These are phyloP conservation scores for Septoria petroselini DNA, from an alignment of 2,329 filamentous ascomycete genomes.

Conservation along the genomic window DNA sequence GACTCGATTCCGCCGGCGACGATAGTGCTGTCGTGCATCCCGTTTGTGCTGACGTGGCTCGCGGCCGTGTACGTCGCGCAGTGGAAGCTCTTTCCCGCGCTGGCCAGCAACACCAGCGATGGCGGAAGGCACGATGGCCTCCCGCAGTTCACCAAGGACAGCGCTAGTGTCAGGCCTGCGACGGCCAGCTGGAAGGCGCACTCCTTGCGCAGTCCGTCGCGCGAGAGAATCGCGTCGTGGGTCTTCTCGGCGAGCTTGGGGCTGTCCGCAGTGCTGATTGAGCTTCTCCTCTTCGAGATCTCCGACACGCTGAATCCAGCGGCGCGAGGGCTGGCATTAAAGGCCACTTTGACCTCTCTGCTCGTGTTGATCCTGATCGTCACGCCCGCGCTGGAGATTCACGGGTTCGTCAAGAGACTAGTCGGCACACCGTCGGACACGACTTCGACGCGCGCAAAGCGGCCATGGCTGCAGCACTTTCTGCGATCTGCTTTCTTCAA, in stretches of 20 bases:
- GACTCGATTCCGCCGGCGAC: conserved; percentile 48
- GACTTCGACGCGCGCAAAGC: conserved; percentile 55
- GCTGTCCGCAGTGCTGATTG: conserved; percentile 71
- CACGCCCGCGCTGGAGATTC: conserved; percentile 76
- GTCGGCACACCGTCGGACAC: conserved; percentile 61
- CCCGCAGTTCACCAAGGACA: conserved; percentile 54
- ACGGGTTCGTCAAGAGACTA: conserved; percentile 51
- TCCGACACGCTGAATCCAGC: conserved; percentile 67
- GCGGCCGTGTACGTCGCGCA: conserved; percentile 61
- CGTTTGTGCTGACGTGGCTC: conserved; percentile 69
- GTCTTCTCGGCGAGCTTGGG: conserved; percentile 76
- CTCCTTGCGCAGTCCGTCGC: conserved; percentile 28
- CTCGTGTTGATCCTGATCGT: conserved; percentile 69
- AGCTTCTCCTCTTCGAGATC: conserved; percentile 81
- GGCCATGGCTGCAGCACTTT: conserved; percentile 46
- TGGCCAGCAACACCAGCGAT: conserved; percentile 58
- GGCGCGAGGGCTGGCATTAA: conserved; percentile 66
- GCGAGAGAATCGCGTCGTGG: conserved; percentile 43
- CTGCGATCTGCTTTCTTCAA: conserved; percentile 62
- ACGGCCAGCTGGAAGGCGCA: conserved; percentile 20
- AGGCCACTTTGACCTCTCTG: conserved; percentile 66
- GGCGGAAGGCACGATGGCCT: conserved; percentile 55
- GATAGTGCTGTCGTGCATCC: conserved; percentile 60
- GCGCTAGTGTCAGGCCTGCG: conserved; percentile 42
- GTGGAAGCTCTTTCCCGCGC: conserved; percentile 68